These are phyloP conservation scores for Myxozyma neglecta DNA, from an alignment of 805 yeast genomes.

Conservation along the genomic window DNA sequence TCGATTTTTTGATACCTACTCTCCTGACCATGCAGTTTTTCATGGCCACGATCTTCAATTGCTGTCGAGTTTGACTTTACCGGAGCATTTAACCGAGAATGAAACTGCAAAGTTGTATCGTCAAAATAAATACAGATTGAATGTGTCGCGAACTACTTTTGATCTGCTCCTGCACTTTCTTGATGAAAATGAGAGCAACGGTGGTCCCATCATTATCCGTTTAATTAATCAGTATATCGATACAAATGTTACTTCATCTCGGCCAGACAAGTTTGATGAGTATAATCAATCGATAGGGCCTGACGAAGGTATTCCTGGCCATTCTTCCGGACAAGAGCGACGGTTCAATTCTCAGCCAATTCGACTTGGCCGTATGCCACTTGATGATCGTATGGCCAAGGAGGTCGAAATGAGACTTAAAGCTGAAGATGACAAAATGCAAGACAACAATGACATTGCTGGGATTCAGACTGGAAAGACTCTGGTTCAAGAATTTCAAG, in stretches of 20 bases:
- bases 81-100: constrained; percentile 81
- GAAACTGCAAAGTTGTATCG: constrained; percentile 75
- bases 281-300: constrained; percentile 55
- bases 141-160: constrained; percentile 78
- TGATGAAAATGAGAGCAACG: constrained; percentile 88
- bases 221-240: constrained; percentile 81
- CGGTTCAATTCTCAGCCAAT: constrained; percentile 70
- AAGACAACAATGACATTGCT: constrained; percentile 39
- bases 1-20: constrained; percentile 70
- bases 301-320: constrained; percentile 45
- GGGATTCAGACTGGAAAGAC: constrained; percentile 44
- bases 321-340: constrained; percentile 47
- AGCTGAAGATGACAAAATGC: constrained; percentile 58
- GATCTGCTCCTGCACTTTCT: constrained; percentile 80
- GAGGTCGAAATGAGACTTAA: constrained; percentile 77
- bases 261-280: constrained; percentile 38
- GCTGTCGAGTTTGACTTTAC: constrained; percentile 70
- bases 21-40: constrained; percentile 66
- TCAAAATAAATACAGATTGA: constrained; percentile 68
- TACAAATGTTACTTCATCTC: constrained; percentile 39
- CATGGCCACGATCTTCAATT: constrained; percentile 77
- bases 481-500: constrained; percentile 65
- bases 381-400: constrained; percentile 78
- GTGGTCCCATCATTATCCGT: constrained; percentile 84
- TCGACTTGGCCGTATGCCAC: constrained; percentile 73